A percentile compares a stretch with the other conserved stretches of the same genome.
Evolutionary conservation across 352 stramenopile species (phyloP).

Genomic region (Globisporangium camurandrum): DNA sequence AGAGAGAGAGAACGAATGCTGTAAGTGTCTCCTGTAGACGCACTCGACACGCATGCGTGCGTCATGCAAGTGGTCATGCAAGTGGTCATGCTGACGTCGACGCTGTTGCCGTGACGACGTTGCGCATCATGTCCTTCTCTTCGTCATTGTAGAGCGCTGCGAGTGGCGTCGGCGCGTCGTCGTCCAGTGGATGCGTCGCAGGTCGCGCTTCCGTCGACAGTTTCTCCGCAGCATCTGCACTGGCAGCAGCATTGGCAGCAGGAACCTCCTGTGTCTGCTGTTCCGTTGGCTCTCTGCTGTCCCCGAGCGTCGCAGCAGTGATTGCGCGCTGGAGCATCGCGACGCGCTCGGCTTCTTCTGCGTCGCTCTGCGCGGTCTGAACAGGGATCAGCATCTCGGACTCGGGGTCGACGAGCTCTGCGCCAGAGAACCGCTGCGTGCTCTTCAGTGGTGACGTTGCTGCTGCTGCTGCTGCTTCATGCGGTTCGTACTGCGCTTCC

Average conservation of each 20-base stretch:
- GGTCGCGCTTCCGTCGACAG: background rate
- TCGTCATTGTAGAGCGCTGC: slow-evolving; percentile 70
- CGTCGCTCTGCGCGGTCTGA: background rate
- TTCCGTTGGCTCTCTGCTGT: background rate
- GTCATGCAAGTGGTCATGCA: background rate
- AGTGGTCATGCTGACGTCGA: no score
- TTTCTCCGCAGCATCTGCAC: no score
- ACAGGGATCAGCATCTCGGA: background rate
- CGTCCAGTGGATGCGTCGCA: slow-evolving; percentile 7
- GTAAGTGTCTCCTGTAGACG: background rate
- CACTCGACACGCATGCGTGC: background rate
- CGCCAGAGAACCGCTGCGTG: slow-evolving; percentile 1
- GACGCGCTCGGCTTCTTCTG: slow-evolving; percentile 8
- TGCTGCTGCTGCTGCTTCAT: no score
- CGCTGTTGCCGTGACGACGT: slow-evolving; percentile 15
- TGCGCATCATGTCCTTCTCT: slow-evolving; percentile 54
- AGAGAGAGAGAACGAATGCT: background rate
- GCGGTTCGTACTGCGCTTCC: slow-evolving; percentile 50
- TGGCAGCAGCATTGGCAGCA: no score
- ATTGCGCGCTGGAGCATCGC: slow-evolving; percentile 11
- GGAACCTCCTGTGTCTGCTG: no score
- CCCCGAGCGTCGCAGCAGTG: slow-evolving; percentile 4
- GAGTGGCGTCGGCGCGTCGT: slow-evolving; percentile 49
- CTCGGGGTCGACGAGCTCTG: slow-evolving; percentile 6
- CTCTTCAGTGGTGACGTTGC: background rate